Base-by-base conservation (phyloP, 176 grass and related monocot genomes). In the Aegilops speltoides region DNA sequence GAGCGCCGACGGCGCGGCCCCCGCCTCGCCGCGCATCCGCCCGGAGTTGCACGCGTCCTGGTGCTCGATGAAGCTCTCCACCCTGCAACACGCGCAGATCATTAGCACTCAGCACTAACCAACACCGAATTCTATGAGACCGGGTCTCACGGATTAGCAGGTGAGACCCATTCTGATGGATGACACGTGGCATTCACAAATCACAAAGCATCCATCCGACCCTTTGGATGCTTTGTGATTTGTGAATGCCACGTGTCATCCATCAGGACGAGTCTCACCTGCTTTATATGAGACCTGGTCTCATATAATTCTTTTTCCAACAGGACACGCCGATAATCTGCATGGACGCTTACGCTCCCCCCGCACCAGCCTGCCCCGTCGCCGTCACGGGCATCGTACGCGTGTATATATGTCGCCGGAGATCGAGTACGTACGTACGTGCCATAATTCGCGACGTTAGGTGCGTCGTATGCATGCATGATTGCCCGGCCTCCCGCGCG, bases 61-160 rank as follows among this genome's bases (percentile, higher is more conserved):
- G 82, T 98, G 96, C 90, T 98, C 96, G 59, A 98, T 98, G 85
- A 98, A 98, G 86, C 93, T 94, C 82, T 98, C 96, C 78, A 98
- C 96, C 71, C 96, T 98, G 79, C 85, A 86, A 23, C 31, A 20
- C 43, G 12, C 2, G 29, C 20, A 68, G 20, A 70, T 13, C 59
- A 65, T 66, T 65, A 84, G 69, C 8, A 34, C 36, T 15, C 14
- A n/a, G 7, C 17, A 7, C 37, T 29, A 77, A 62, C 20, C 2
- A 84, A 3, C 24, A 74, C 5, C n/a, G n/a, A n/a, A n/a, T n/a
- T n/a, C n/a, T n/a, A n/a, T n/a, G n/a, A n/a, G n/a, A n/a, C n/a
- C n/a, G n/a, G n/a, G n/a, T n/a, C n/a, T n/a, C n/a, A n/a, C n/a
- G n/a, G n/a, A n/a, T n/a, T n/a, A n/a, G n/a, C n/a, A n/a, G n/a